Percentiles rank a stretch among this genome's conserved stretches.
phyloP scores from a whole-genome alignment of 352 stramenopile species.

The Pythium monospermum region DNA sequence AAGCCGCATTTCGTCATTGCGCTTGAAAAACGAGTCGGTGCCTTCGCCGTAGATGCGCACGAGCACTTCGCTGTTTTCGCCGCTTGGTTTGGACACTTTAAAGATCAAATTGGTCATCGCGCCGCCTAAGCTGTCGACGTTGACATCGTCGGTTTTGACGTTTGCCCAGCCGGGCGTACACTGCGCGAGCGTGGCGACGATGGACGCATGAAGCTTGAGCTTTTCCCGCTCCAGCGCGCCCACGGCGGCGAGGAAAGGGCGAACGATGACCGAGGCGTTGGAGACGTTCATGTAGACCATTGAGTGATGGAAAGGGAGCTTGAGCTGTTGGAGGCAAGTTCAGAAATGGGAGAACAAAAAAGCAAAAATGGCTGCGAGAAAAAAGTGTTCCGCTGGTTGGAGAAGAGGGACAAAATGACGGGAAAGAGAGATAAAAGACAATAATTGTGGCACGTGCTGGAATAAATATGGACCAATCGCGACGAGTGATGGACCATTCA shows the following conservation, averaged over 20 bases:
- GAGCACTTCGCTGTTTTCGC: slow-evolving; percentile 60
- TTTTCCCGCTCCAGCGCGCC: slow-evolving; percentile 60
- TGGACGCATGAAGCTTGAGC: slow-evolving; percentile 59
- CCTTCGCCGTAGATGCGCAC: slow-evolving; percentile 79
- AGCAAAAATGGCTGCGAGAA: too few species aligned
- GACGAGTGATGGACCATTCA: too few species aligned
- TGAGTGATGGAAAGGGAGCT: neutral
- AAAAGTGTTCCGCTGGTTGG: too few species aligned
- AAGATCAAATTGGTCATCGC: slow-evolving; percentile 88
- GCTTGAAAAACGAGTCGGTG: slow-evolving; percentile 79
- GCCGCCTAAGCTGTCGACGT: slow-evolving; percentile 63
- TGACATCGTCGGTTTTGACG: slow-evolving; percentile 47
- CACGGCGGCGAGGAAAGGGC: slow-evolving; percentile 49
- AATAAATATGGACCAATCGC: too few species aligned
- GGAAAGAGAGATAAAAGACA: too few species aligned
- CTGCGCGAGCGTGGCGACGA: slow-evolving; percentile 49
- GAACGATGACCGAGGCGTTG: slow-evolving; percentile 40
- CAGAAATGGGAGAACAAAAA: slow-evolving; percentile 12
- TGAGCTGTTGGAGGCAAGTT: slow-evolving; percentile 1
- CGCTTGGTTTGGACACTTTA: slow-evolving; percentile 58
- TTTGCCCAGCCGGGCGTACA: slow-evolving; percentile 55
- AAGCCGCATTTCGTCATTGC: slow-evolving; percentile 67
- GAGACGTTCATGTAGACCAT: slow-evolving; percentile 30
- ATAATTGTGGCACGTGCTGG: too few species aligned
- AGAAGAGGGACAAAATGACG: too few species aligned